These are phyloP conservation scores for Coniochaeta pulveracea DNA, from an alignment of 2,329 filamentous ascomycete genomes.

Conservation along the genomic window DNA sequence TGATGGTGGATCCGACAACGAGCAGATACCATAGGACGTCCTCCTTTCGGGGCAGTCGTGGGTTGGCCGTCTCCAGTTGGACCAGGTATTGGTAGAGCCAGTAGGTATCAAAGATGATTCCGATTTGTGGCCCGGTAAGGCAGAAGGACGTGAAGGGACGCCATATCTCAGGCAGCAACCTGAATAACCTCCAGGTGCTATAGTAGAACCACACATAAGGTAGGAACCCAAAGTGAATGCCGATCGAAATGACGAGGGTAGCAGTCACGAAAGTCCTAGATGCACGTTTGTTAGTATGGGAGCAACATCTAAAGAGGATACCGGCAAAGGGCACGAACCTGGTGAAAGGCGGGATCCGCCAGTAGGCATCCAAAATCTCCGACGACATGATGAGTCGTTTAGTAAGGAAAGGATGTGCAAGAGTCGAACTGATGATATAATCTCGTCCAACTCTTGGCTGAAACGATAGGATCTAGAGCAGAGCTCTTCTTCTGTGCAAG, in stretches of 20 bases:
- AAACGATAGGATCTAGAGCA: no score
- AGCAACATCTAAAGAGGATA: no score
- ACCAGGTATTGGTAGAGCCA: conserved; percentile 72
- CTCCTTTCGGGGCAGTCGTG: conserved; percentile 63
- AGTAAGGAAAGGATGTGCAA: background rate
- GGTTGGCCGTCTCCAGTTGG: conserved; percentile 59
- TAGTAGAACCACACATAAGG: conserved; percentile 41
- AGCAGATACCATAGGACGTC: conserved; percentile 72
- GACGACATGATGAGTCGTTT: conserved; percentile 15
- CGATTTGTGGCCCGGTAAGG: conserved; percentile 25
- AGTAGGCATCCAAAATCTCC: conserved; percentile 27
- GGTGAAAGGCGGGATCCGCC: conserved; percentile 27
- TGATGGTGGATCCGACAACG: conserved; percentile 59
- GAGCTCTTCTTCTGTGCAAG: conserved; percentile 7
- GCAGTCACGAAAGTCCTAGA: conserved; percentile 56
- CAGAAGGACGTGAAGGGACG: conserved; percentile 30
- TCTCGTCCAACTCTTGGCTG: background rate
- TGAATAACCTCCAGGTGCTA: conserved; percentile 38
- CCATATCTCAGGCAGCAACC: conserved; percentile 36
- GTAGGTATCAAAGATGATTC: conserved; percentile 63
- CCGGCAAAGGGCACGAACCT: conserved; percentile 26
- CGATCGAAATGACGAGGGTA: conserved; percentile 50
- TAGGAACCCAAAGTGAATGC: conserved; percentile 47
- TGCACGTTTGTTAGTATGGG: background rate
- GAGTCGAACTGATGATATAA: background rate